phyloP scores from a whole-genome alignment of 495 filamentous ascomycete species.

The Hypomontagnella monticulosa region DNA sequence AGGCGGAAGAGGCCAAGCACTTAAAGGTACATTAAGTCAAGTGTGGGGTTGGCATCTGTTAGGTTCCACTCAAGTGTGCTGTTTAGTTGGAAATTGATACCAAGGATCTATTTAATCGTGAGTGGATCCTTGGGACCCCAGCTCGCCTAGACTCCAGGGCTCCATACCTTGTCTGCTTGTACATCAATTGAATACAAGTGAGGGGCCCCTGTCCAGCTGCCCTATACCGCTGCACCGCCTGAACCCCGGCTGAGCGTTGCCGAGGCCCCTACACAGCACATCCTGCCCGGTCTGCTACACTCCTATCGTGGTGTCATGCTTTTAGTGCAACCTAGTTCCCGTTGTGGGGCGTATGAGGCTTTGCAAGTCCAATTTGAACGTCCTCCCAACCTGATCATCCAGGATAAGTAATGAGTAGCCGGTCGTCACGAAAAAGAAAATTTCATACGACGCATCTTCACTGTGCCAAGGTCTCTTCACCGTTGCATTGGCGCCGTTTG shows the following conservation, averaged over 20 bases:
- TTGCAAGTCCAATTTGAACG: conserved; percentile 43
- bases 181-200: no score
- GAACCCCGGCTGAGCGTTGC: conserved; percentile 34
- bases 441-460: conserved; percentile 10
- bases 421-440: conserved; percentile 16
- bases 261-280: conserved; percentile 18
- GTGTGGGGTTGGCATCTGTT: conserved; percentile 25
- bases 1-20: conserved; percentile 17
- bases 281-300: conserved; percentile 17
- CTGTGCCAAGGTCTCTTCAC: conserved; percentile 26
- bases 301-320: conserved; percentile 34
- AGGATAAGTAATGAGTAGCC: conserved; percentile 12
- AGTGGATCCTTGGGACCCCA: conserved; percentile 25
- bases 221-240: conserved; percentile 27
- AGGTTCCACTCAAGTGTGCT: conserved; percentile 32
- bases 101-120: conserved; percentile 40
- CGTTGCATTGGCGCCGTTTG: conserved; percentile 24
- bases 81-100: conserved; percentile 28
- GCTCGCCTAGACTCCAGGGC: conserved; percentile 15
- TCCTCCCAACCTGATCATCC: conserved; percentile 27
- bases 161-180: not conserved
- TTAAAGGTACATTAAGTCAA: conserved; percentile 16
- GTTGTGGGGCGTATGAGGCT: conserved; percentile 50
- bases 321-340: conserved; percentile 47
- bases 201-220: conserved; percentile 25